Percentiles rank a stretch among this genome's conserved stretches.
Evolutionary conservation across 2,329 filamentous ascomycete genomes (phyloP).

Genomic region (Sporothrix brasiliensis): DNA sequence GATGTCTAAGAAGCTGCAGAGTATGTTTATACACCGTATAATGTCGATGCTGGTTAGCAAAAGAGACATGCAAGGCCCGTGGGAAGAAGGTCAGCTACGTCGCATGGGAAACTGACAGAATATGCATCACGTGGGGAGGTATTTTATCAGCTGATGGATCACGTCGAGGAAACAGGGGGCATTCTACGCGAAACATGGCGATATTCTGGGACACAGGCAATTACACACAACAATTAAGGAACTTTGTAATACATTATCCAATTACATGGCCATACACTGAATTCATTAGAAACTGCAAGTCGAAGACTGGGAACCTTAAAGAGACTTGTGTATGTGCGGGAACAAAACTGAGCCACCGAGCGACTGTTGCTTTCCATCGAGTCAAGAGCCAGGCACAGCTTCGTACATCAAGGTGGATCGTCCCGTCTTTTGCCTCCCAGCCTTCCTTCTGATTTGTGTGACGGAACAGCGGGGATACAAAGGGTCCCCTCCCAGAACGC

Average conservation of each 20-base stretch:
- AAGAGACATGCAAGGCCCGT: background rate
- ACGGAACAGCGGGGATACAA: conserved; percentile 16
- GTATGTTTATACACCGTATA: background rate
- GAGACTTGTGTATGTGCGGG: background rate
- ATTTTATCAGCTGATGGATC: no score
- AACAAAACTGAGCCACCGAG: background rate
- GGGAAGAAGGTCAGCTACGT: background rate
- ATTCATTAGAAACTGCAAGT: background rate
- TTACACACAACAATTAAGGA: no score
- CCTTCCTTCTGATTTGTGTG: conserved; percentile 17
- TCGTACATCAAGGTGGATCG: conserved; percentile 5
- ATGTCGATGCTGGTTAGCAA: background rate
- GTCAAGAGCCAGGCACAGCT: background rate
- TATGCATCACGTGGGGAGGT: no score
- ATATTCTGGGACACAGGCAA: no score
- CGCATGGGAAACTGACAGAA: background rate
- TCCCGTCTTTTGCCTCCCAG: conserved; percentile 11
- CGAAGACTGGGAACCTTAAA: background rate
- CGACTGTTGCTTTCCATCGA: background rate
- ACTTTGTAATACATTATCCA: no score
- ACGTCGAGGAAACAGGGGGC: no score
- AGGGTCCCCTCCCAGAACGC: background rate
- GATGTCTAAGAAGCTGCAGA: background rate
- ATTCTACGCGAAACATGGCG: no score
- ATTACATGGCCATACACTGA: no score